Evolutionary conservation across 192 early-diverging fungal genomes (phyloP).

Genomic region (Coemansia biformis): DNA sequence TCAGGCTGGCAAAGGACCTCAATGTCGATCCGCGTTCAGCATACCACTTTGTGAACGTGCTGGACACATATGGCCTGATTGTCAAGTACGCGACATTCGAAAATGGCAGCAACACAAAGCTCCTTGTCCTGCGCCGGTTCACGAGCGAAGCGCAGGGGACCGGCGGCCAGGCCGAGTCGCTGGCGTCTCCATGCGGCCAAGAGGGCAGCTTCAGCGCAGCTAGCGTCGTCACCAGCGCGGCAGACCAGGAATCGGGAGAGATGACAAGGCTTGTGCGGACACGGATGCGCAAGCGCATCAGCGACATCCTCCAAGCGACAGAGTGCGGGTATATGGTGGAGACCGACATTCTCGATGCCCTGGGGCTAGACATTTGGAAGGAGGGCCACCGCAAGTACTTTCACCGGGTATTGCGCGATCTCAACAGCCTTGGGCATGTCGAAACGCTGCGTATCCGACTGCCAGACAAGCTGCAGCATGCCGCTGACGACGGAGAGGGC

Average conservation of each 20-base stretch:
- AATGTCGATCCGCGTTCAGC: slow-evolving; percentile 26
- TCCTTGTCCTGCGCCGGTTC: slow-evolving; percentile 33
- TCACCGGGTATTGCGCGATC: slow-evolving; percentile 16
- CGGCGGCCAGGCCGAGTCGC: no score
- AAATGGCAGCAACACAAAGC: slow-evolving; percentile 30
- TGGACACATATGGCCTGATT: slow-evolving; percentile 31
- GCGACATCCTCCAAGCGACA: slow-evolving; percentile 13
- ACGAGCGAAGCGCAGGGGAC: not conserved
- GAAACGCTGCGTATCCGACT: slow-evolving; percentile 30
- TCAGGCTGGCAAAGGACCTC: slow-evolving; percentile 11
- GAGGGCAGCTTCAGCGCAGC: no score
- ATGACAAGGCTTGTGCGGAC: slow-evolving; percentile 4
- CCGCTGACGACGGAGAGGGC: no score
- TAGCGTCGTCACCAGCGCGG: no score
- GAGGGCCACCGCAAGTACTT: slow-evolving; percentile 22
- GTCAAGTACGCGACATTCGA: slow-evolving; percentile 19
- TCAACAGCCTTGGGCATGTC: slow-evolving; percentile 9
- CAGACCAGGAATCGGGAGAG: no score
- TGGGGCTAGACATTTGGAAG: slow-evolving; percentile 26
- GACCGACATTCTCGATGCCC: slow-evolving; percentile 23
- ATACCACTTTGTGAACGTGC: slow-evolving; percentile 38
- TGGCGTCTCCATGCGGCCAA: no score
- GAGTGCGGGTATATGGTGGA: slow-evolving; percentile 30
- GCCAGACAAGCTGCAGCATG: slow-evolving; percentile 4
- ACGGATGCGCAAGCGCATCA: slow-evolving; percentile 10